Evolutionary conservation across 2,329 filamentous ascomycete genomes (phyloP).

Genomic region (Aureobasidium sp.): DNA sequence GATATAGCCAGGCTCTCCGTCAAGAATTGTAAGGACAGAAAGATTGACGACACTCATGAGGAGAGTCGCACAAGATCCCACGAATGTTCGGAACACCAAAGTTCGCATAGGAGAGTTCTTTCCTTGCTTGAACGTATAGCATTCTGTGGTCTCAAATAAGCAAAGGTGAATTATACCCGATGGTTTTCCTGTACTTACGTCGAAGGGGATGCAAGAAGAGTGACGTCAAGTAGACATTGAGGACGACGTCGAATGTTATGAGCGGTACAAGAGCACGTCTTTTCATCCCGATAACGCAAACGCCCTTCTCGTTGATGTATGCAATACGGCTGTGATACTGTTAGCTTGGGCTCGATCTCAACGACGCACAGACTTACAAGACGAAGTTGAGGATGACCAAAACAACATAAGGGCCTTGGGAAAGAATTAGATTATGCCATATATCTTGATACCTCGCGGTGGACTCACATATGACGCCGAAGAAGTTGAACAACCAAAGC

Average conservation of each 20-base stretch:
- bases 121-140: slow-evolving; percentile 49
- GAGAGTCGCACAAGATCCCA: slow-evolving; percentile 52
- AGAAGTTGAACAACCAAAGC: slow-evolving; percentile 55
- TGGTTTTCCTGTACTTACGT: background rate
- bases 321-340: slow-evolving; percentile 45
- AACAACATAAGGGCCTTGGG: slow-evolving; percentile 24
- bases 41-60: slow-evolving; percentile 54
- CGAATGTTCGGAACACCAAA: slow-evolving; percentile 52
- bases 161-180: too few relatives aligned
- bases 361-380: slow-evolving; percentile 39
- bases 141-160: slow-evolving; percentile 30
- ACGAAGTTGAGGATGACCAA: slow-evolving; percentile 54
- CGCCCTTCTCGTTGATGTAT: slow-evolving; percentile 43
- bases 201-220: slow-evolving; percentile 9
- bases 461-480: slow-evolving; percentile 35
- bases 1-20: slow-evolving; percentile 58
- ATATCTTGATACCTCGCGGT: background rate
- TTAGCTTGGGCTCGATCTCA: background rate
- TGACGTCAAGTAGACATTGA: slow-evolving; percentile 40
- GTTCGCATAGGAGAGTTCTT: slow-evolving; percentile 41
- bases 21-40: slow-evolving; percentile 49
- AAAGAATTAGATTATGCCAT: slow-evolving; percentile 32
- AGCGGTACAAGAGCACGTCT: slow-evolving; percentile 53
- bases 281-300: slow-evolving; percentile 57
- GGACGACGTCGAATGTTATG: slow-evolving; percentile 53